Evolutionary conservation across 1,284 basidiomycete species (phyloP).

Genomic region (Moniliophthora roreri): DNA sequence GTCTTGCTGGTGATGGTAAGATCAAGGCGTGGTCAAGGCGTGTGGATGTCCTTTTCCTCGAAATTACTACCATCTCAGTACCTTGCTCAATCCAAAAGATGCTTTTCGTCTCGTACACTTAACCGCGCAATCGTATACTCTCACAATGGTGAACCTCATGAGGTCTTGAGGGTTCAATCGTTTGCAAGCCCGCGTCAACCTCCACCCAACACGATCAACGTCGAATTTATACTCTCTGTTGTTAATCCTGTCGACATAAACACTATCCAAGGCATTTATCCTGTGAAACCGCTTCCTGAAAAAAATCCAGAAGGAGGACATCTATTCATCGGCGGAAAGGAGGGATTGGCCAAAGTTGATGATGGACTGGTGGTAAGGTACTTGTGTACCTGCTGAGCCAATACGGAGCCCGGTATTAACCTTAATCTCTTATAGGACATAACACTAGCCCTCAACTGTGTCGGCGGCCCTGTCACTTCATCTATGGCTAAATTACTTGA

Average conservation of each 20-base stretch:
- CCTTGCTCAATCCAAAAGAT: too few species aligned
- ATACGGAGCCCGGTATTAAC: background rate
- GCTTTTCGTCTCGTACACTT: too few species aligned
- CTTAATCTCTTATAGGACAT: conserved; percentile 39
- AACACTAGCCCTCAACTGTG: conserved; percentile 76
- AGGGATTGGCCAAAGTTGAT: conserved; percentile 71
- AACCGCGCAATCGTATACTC: conserved; percentile 69
- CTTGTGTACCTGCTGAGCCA: background rate
- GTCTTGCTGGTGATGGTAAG: too few species aligned
- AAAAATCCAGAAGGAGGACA: conserved; percentile 34
- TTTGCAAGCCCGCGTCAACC: conserved; percentile 49
- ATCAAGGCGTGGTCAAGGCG: too few species aligned
- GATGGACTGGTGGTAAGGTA: conserved; percentile 65
- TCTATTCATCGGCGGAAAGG: conserved; percentile 74
- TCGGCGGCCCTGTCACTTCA: conserved; percentile 72
- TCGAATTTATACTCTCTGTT: conserved; percentile 71
- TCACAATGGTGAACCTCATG: conserved; percentile 55
- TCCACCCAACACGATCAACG: conserved; percentile 58
- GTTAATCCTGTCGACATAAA: conserved; percentile 84
- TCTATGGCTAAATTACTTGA: conserved; percentile 68
- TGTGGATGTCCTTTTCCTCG: too few species aligned
- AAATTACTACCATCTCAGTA: too few species aligned
- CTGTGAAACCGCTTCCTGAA: conserved; percentile 53
- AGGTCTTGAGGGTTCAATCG: conserved; percentile 54
- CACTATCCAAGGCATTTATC: conserved; percentile 81